Evolutionary conservation across 208 protist species (phyloP).

Genomic region (Trypanosoma conorhini): DNA sequence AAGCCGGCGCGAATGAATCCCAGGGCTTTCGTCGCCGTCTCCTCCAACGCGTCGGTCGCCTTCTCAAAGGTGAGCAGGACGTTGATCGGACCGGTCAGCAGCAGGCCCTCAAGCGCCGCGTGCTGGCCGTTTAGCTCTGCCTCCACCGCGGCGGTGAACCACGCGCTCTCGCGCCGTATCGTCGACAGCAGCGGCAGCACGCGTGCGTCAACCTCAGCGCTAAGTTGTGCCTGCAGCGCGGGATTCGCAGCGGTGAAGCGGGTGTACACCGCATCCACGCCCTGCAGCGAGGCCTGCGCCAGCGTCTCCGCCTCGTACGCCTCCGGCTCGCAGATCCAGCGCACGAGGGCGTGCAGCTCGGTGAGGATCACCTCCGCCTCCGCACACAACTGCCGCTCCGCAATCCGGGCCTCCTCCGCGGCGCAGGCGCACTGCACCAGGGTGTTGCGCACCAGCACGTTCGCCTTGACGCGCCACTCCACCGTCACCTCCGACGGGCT

Average conservation of each 20-base stretch:
- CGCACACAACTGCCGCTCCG: constrained; percentile 35
- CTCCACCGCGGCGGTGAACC: constrained; percentile 57
- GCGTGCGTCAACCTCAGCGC: constrained; percentile 15
- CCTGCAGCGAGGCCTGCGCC: constrained; percentile 13
- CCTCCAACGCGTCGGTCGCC: constrained; percentile 54
- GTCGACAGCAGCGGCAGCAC: constrained; percentile 20
- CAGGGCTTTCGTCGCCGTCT: constrained; percentile 33
- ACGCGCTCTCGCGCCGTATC: constrained; percentile 57
- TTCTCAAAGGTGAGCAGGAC: constrained; percentile 62
- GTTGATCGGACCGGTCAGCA: constrained; percentile 42
- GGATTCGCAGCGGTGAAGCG: constrained; percentile 33
- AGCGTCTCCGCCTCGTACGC: constrained; percentile 38
- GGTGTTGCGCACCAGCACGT: constrained; percentile 71
- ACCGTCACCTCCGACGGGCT: constrained; percentile 57
- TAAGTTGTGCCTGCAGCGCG: constrained; percentile 25
- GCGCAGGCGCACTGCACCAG: constrained; percentile 48
- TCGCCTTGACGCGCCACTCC: constrained; percentile 86
- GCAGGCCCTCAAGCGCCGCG: constrained; percentile 38
- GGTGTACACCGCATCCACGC: constrained; percentile 43
- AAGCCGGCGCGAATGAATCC: constrained; percentile 56
- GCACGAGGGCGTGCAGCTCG: constrained; percentile 35
- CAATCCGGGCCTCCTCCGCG: constrained; percentile 23
- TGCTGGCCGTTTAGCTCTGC: constrained; percentile 42
- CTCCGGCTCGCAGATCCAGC: constrained; percentile 55
- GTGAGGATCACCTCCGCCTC: constrained; percentile 34